These are phyloP conservation scores for Didymellaceae sp. DNA, from an alignment of 2,329 filamentous ascomycete species.

Conservation along the genomic window DNA sequence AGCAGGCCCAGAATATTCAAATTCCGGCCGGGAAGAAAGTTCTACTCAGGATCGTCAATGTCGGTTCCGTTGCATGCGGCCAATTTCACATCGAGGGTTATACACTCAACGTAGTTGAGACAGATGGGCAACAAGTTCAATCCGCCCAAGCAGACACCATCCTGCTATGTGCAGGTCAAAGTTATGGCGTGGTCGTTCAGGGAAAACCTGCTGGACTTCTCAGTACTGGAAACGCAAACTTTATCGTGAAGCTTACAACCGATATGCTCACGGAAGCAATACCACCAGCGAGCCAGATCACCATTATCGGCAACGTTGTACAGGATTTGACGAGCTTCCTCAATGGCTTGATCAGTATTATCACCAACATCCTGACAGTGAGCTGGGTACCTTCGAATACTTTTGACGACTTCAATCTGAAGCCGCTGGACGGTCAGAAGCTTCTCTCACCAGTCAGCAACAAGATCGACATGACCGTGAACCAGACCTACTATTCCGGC, in stretches of 20 bases:
- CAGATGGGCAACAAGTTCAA: conserved; percentile 28
- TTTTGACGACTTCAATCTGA: conserved; percentile 74
- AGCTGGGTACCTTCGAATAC: conserved; percentile 61
- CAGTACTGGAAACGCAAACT: conserved; percentile 59
- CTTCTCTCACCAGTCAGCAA: conserved; percentile 67
- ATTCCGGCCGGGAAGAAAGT: conserved; percentile 63
- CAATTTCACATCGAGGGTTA: conserved; percentile 54
- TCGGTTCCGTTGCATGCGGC: conserved; percentile 50
- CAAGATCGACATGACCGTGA: conserved; percentile 62
- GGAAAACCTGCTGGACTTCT: conserved; percentile 30
- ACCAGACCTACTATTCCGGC: conserved; percentile 67
- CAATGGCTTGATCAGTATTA: conserved; percentile 48
- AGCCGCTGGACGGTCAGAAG: conserved; percentile 69
- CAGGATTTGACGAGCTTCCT: conserved; percentile 27
- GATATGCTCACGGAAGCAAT: conserved; percentile 54
- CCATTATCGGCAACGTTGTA: conserved; percentile 25
- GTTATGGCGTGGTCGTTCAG: conserved; percentile 31
- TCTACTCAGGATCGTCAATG: conserved; percentile 70
- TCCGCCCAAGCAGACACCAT: conserved; percentile 11
- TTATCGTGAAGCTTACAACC: conserved; percentile 60
- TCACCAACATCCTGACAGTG: conserved; percentile 58
- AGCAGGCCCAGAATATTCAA: conserved; percentile 55
- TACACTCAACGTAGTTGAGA: conserved; percentile 47
- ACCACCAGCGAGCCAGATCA: conserved; percentile 19
- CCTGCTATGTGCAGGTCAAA: conserved; percentile 17